Evolutionary conservation across 345 rosid species (phyloP).

Genomic region (Lenwebbia sp.): DNA sequence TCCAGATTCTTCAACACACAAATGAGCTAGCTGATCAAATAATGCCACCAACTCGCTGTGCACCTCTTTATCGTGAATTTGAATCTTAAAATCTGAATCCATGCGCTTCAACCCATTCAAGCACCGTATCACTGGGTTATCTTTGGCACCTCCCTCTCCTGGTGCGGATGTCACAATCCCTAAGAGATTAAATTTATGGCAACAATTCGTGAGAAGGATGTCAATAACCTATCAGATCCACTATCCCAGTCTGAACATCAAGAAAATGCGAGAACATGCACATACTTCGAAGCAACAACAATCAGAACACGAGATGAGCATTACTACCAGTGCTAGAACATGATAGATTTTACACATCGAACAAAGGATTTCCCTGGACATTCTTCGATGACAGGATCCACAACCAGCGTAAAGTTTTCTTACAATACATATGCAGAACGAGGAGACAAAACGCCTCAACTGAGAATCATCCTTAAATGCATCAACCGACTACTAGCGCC

Average conservation of each 20-base stretch:
- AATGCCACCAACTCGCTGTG: slow-evolving; percentile 28
- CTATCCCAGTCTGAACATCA: background rate
- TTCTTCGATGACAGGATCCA: background rate
- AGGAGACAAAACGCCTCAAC: background rate
- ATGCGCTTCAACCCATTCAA: slow-evolving; percentile 47
- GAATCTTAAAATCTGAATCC: slow-evolving; percentile 2
- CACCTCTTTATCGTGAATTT: slow-evolving; percentile 16
- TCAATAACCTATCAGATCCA: background rate
- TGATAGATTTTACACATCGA: background rate
- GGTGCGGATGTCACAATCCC: slow-evolving; percentile 73
- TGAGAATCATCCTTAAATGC: background rate
- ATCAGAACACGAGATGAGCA: background rate
- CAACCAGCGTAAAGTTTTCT: background rate
- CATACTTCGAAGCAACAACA: background rate
- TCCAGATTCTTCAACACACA: slow-evolving; percentile 35
- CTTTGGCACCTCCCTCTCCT: slow-evolving; percentile 49
- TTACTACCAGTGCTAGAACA: background rate
- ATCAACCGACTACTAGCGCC: background rate
- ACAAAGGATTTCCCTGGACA: background rate
- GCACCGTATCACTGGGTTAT: slow-evolving; percentile 54
- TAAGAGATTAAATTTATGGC: background rate
- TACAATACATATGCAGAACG: background rate
- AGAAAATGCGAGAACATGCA: background rate
- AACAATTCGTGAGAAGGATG: background rate
- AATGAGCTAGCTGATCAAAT: slow-evolving; percentile 29